Base-by-base conservation (phyloP, 139 green algal species). In the Diplosphaera chodatii region DNA sequence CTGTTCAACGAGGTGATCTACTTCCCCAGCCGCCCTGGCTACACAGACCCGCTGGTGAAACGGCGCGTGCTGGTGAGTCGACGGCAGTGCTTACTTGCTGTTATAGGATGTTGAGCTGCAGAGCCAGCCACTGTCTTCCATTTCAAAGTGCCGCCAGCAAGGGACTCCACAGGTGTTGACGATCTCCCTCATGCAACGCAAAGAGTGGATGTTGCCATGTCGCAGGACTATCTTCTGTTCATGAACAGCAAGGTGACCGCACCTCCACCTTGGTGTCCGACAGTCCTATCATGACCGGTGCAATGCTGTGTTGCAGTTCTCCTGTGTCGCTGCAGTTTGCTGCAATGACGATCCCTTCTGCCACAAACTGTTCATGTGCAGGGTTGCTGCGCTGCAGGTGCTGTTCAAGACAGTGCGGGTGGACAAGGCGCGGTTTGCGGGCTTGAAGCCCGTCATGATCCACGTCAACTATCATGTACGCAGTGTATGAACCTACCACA, bases 401-500 rank as follows among this genome's bases (percentile, higher is more conserved):
- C 71, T 89, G 29, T 89, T 85, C 75, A 85, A 76, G 64, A 33
- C 55, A 34, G 55, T 62, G 8, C 55, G 74, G 55, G 74, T 86
- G 29, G 78, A 85, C 25, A 59, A 59, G 34, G 30, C 69, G 10
- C 27, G 76, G 33, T 82, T 79, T 40, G 48, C 70, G 15, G 32
- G 68, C 55, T 73, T 78, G 66, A 33, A 70, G 76, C 84, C 87
- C 1, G 83, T 87, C 40, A 87, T 87, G 70, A 31, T 92, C 10
- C 87, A 92, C 73, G 81, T 89, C 32, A 93, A 90, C 83, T 95
- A 92, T 70, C 89, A 95, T 64, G 48, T 59, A 18, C 3, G 48
- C 37, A 6, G 22, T 48, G 37, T 13, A 13, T 13, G 10, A 13
- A 13, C 13, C 37, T 13, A 8, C 37, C 13, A 48, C 13, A 13